Evolutionary conservation across 257 asterid genomes (phyloP), one percentile per base, ranked within the genome.

Genomic region (Solanum acaule): DNA sequence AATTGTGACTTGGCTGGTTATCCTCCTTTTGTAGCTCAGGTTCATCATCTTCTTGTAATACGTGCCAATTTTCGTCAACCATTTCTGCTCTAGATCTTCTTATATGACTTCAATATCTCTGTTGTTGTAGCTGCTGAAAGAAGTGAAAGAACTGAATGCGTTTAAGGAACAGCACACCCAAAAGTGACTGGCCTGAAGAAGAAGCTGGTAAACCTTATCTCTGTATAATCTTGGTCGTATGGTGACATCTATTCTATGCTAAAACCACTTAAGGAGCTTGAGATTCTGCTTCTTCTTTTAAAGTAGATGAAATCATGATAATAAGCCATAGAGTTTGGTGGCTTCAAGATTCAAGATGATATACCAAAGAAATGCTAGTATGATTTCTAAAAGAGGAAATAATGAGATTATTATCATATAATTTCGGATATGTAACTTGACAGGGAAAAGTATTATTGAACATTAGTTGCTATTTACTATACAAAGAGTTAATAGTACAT

Each of bases 201-300:
- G 89, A 93, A 94, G 91, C 92, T 95, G 98, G 99, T 95, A 95
- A 76, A 76, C 85, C 20, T 42, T 73, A 70, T 44, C 90, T 82
- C 44, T 67, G 13, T 84, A 65, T 59, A 42, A 27, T 79, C 10
- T 44, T 29, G 13, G 25, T 27, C 14, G 8, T 5, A 49, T 2
- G 8, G 8, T 49, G 59, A 15, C 22, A 15, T 49, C 6, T 49
- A 49, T 49, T 49, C 59, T 49, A 49, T 49, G 59, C 59, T 49
- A 49, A 49, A 49, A 14, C 59, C 59, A 49, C 46, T 79, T 38
- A 42, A 40, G 63, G 84, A 78, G 52, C n/a, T 40, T 42, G 37
- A 40, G 34, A 78, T 78, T 42, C 23, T 35, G 46, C 6, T 75
- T 75, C 82, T 34, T 75, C 16, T 75, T 73, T 20, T 33, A 75